phyloP scores from a whole-genome alignment of 331 rosid genomes.

The Cydonia oblonga region DNA sequence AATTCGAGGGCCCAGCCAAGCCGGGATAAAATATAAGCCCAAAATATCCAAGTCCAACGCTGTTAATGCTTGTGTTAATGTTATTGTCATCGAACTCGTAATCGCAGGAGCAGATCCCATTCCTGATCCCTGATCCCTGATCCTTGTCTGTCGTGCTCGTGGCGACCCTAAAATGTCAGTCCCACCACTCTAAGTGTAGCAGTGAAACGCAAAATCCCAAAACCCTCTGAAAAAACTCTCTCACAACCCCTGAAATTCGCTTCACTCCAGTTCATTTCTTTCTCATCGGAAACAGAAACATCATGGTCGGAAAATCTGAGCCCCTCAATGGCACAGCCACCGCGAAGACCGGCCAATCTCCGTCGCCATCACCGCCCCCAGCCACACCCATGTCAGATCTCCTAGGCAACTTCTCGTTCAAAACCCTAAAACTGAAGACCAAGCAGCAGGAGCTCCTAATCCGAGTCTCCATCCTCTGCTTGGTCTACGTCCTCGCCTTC shows the following conservation, averaged over 20 bases:
- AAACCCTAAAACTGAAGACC: constrained; percentile 69
- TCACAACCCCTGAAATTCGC: background rate
- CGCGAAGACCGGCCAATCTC: background rate
- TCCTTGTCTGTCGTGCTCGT: background rate
- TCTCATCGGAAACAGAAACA: background rate
- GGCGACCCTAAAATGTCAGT: background rate
- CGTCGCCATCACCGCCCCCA: constrained; percentile 3
- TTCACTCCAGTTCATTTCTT: background rate
- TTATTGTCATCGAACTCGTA: too few relatives aligned
- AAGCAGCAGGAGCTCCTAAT: constrained; percentile 91
- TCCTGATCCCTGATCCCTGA: background rate
- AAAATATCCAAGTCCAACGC: background rate
- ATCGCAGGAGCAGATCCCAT: background rate
- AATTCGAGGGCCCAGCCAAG: background rate
- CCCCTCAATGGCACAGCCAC: constrained; percentile 16
- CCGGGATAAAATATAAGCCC: background rate
- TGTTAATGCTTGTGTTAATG: too few relatives aligned
- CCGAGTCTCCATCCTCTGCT: constrained; percentile 58
- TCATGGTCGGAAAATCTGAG: constrained; percentile 35
- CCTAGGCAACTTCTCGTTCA: constrained; percentile 22
- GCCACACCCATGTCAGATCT: constrained; percentile 37
- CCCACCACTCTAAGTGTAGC: background rate
- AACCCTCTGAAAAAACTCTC: background rate
- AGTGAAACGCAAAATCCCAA: background rate
- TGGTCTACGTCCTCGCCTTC: constrained; percentile 83